Conservation (phyloP, 306 rosid genomes). For the Inga laurina region DNA sequence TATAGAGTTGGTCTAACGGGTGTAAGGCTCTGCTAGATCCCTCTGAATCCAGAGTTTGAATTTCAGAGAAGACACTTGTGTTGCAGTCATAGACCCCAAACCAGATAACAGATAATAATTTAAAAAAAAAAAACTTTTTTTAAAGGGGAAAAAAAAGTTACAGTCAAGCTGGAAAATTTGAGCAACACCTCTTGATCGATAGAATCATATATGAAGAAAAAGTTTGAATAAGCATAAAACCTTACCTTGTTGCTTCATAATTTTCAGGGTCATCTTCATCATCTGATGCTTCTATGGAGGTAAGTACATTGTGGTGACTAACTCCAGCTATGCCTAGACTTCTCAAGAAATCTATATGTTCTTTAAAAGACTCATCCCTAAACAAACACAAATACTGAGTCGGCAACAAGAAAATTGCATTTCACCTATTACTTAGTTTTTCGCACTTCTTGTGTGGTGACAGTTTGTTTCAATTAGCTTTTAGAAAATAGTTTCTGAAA, state of each 20-base stretch:
- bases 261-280: background rate
- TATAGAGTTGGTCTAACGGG: too few species aligned
- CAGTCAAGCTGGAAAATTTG: background rate
- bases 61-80: too few species aligned
- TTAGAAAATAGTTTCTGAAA: too few species aligned
- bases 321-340: background rate
- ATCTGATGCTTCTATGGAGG: background rate
- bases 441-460: too few species aligned
- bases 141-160: background rate
- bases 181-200: background rate
- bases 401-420: background rate
- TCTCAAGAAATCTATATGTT: background rate
- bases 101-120: too few species aligned
- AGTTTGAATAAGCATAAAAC: too few species aligned
- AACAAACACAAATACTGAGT: conserved; percentile 6
- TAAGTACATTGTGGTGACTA: background rate
- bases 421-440: background rate
- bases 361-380: background rate
- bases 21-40: too few species aligned
- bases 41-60: too few species aligned
- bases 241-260: background rate
- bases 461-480: too few species aligned
- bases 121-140: too few species aligned
- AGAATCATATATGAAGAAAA: too few species aligned
- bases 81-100: too few species aligned